Percentiles rank a stretch among this genome's conserved stretches.
These are phyloP conservation scores for Limnanthes douglasii DNA, from an alignment of 345 rosid genomes.

Conservation along the genomic window DNA sequence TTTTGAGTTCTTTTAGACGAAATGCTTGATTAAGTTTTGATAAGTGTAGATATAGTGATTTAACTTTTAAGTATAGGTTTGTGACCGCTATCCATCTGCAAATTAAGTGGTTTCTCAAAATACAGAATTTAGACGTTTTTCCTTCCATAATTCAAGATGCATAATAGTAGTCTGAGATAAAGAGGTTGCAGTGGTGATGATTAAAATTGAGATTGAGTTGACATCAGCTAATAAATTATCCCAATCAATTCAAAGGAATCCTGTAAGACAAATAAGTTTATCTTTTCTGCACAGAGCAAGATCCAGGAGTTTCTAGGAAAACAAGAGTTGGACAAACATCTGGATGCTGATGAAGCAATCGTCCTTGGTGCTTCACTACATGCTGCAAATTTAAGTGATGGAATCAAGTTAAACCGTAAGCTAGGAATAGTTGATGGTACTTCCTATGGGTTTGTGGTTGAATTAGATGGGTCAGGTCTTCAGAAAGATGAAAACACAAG, in stretches of 20 bases:
- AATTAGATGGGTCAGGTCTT: slow-evolving; percentile 66
- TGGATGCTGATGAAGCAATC: slow-evolving; percentile 98
- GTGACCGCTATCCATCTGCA: too few species aligned
- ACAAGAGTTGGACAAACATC: slow-evolving; percentile 84
- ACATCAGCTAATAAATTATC: neutral
- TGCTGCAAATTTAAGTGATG: slow-evolving; percentile 99
- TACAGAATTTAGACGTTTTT: too few species aligned
- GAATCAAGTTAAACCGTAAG: slow-evolving; percentile 88
- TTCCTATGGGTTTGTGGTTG: slow-evolving; percentile 58
- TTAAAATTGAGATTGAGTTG: neutral
- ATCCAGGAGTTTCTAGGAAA: slow-evolving; percentile 90
- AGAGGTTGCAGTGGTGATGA: neutral
- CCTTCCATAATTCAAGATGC: neutral
- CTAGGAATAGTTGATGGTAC: slow-evolving; percentile 96
- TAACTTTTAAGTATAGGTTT: too few species aligned
- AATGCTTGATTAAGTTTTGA: too few species aligned
- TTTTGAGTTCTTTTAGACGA: too few species aligned
- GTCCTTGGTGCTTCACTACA: slow-evolving; percentile 88
- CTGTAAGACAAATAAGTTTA: neutral
- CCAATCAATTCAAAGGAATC: neutral
- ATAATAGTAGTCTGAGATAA: neutral
- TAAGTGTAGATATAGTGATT: too few species aligned
- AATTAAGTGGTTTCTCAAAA: too few species aligned
- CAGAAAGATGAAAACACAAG: slow-evolving; percentile 50
- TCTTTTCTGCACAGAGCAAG: slow-evolving; percentile 34